Evolutionary conservation across 371 early-diverging fungal genomes (phyloP).

Genomic region (Lichtheimia ornata): DNA sequence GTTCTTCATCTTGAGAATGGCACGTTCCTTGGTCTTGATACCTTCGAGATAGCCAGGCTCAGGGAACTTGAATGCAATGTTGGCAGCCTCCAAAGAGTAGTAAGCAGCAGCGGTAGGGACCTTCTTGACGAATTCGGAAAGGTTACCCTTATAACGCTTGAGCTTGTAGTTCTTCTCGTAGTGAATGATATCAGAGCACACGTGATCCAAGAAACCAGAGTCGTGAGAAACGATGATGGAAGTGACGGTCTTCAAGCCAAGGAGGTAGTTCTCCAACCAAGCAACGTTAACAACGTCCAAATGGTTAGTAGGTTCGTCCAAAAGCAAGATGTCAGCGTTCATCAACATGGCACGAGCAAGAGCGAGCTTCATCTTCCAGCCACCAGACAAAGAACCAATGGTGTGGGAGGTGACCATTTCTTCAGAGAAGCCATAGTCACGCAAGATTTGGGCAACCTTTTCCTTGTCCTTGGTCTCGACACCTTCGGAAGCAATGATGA

Average conservation of each 20-base stretch:
- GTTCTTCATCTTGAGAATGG: conserved; percentile 67
- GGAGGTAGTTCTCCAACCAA: conserved; percentile 83
- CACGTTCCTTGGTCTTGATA: conserved; percentile 73
- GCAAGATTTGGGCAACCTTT: conserved; percentile 59
- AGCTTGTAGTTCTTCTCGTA: conserved; percentile 74
- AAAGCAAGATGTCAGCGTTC: conserved; percentile 82
- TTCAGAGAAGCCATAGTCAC: conserved; percentile 71
- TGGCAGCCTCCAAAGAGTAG: conserved; percentile 63
- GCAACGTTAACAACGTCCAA: conserved; percentile 82
- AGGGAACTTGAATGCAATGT: conserved; percentile 65
- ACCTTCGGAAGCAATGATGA: conserved; percentile 56
- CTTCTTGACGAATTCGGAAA: conserved; percentile 81
- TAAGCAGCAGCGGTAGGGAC: conserved; percentile 79
- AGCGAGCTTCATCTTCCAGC: conserved; percentile 90
- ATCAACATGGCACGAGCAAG: conserved; percentile 84
- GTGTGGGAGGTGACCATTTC: conserved; percentile 61
- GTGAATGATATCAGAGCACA: conserved; percentile 83
- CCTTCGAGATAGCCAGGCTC: conserved; percentile 76
- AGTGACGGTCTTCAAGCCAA: conserved; percentile 70
- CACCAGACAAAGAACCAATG: conserved; percentile 81
- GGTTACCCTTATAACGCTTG: conserved; percentile 81
- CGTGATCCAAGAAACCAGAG: conserved; percentile 84
- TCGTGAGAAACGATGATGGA: conserved; percentile 90
- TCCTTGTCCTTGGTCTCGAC: conserved; percentile 53
- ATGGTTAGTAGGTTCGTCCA: conserved; percentile 95